phyloP scores from a whole-genome alignment of 371 early-diverging fungal species.

The Rhizomucor pusillus region DNA sequence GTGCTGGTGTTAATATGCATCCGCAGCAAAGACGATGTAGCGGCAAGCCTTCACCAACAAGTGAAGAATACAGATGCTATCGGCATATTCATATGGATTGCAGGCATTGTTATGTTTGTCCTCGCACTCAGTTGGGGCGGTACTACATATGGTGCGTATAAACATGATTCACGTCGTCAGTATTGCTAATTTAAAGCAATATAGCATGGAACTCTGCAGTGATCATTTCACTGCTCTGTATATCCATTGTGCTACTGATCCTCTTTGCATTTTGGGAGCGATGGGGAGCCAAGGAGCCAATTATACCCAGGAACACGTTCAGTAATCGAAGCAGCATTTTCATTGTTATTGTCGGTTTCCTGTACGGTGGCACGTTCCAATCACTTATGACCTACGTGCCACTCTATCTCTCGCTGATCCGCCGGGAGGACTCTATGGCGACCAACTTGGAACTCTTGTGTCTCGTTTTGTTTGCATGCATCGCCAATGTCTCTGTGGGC shows the following conservation, averaged over 20 bases:
- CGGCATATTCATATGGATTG: slow-evolving; percentile 31
- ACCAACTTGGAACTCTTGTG: slow-evolving; percentile 37
- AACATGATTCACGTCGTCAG: neutral
- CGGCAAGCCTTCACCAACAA: neutral
- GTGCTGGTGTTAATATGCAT: slow-evolving; percentile 20
- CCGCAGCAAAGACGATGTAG: slow-evolving; percentile 1
- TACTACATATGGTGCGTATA: slow-evolving; percentile 25
- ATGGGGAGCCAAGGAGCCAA: slow-evolving; percentile 37
- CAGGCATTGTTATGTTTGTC: slow-evolving; percentile 26
- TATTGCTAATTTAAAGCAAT: neutral
- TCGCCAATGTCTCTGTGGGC: slow-evolving; percentile 35
- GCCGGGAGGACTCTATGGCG: slow-evolving; percentile 29
- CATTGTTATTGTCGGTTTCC: slow-evolving; percentile 32
- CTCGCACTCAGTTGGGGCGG: slow-evolving; percentile 43
- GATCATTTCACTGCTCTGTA: slow-evolving; percentile 47
- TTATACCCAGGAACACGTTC: slow-evolving; percentile 53
- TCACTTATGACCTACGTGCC: slow-evolving; percentile 44
- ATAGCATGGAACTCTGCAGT: slow-evolving; percentile 39
- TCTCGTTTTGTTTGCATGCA: slow-evolving; percentile 37
- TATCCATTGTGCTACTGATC: slow-evolving; percentile 30
- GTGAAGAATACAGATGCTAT: slow-evolving; percentile 19
- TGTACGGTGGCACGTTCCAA: slow-evolving; percentile 44
- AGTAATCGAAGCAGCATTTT: slow-evolving; percentile 47
- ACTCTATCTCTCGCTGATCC: slow-evolving; percentile 38
- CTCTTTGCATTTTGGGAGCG: slow-evolving; percentile 45